A percentile compares a stretch with the other conserved stretches of the same genome.
phyloP scores from a whole-genome alignment of 2,329 filamentous ascomycete genomes.

The Davidsoniella australis region DNA sequence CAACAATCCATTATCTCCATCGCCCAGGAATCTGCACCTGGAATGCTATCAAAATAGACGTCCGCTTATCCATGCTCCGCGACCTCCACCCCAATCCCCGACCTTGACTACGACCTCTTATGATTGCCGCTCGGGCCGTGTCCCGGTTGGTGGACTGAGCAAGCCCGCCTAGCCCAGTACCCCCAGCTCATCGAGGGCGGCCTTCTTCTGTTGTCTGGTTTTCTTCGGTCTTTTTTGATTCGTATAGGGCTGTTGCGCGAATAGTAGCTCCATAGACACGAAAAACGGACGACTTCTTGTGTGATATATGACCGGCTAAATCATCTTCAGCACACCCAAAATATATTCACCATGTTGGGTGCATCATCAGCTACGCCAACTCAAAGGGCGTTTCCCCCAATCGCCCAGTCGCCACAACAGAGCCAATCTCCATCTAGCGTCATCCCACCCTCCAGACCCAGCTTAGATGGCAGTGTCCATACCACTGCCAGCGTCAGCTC shows the following conservation, averaged over 20 bases:
- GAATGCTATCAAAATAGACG: background rate
- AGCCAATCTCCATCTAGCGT: constrained; percentile 21
- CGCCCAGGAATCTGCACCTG: no score
- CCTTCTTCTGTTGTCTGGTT: background rate
- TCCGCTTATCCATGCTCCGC: background rate
- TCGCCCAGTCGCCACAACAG: constrained; percentile 16
- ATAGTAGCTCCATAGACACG: background rate
- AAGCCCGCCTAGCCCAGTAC: background rate
- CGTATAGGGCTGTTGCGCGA: background rate
- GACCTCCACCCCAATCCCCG: background rate
- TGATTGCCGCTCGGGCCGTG: constrained; percentile 13
- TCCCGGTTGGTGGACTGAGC: constrained; percentile 13
- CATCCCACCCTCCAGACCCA: constrained; percentile 18
- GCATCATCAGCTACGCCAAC: constrained; percentile 33
- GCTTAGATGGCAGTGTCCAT: constrained; percentile 29
- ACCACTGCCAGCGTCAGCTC: constrained; percentile 29
- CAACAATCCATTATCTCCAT: background rate
- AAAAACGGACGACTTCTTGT: no score
- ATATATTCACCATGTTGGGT: constrained; percentile 29
- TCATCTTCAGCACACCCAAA: background rate
- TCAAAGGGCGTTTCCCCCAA: constrained; percentile 30
- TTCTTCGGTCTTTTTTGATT: background rate
- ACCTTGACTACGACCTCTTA: constrained; percentile 8
- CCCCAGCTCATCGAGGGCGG: background rate
- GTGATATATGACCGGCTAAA: background rate